These are phyloP conservation scores for Naganishia antarctica DNA, from an alignment of 768 basidiomycete genomes.

Conservation along the genomic window DNA sequence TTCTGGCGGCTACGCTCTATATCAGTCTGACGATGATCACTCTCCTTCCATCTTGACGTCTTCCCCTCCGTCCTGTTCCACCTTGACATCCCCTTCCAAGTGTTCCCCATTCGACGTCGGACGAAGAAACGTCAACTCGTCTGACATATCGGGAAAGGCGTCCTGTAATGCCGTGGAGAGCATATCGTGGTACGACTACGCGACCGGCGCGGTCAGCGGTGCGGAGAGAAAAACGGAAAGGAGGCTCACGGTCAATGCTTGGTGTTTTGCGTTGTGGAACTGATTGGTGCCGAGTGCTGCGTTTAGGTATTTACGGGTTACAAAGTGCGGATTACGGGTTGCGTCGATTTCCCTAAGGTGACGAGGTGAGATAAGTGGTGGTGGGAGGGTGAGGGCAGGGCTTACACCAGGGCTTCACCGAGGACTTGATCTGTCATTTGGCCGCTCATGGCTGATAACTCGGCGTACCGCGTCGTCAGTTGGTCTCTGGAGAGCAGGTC, in stretches of 20 bases:
- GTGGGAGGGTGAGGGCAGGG: not conserved
- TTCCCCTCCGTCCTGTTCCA: not conserved
- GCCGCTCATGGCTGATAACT: not conserved
- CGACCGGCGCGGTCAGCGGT: not conserved
- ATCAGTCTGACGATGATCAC: not conserved
- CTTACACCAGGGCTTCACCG: constrained; percentile 17
- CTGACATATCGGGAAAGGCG: constrained; percentile 20
- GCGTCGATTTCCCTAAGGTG: constrained; percentile 14
- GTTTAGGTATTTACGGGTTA: constrained; percentile 7
- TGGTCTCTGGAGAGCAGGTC: no score
- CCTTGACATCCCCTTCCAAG: no score
- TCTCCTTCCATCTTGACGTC: not conserved
- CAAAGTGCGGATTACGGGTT: constrained; percentile 15
- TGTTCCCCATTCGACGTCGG: not conserved
- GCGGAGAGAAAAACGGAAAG: not conserved
- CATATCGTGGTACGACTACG: constrained; percentile 16
- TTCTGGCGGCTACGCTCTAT: not conserved
- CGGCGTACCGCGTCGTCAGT: constrained; percentile 9
- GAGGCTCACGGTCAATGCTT: not conserved
- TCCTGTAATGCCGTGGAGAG: not conserved
- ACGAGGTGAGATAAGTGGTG: not conserved
- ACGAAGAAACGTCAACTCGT: constrained; percentile 4
- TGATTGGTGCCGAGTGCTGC: constrained; percentile 16
- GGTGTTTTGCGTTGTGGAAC: constrained; percentile 12
- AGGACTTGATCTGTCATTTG: constrained; percentile 15